These are phyloP conservation scores for Nakazawaea ambrosiae DNA, from an alignment of 805 yeast species.

Conservation along the genomic window DNA sequence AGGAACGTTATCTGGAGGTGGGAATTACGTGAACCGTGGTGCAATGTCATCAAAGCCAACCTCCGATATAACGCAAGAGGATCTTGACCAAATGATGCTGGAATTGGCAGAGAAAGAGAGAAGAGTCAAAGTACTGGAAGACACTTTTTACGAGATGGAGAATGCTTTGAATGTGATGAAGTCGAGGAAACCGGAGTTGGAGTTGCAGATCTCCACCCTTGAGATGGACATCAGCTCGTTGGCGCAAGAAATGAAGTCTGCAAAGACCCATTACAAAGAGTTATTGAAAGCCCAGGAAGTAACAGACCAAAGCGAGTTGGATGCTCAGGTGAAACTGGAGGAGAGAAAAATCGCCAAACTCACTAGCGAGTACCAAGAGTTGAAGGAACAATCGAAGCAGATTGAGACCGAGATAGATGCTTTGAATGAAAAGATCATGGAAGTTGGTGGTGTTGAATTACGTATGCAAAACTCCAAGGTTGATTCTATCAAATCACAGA, in stretches of 20 bases:
- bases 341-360: conserved; percentile 28
- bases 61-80: conserved; percentile 44
- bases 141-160: conserved; percentile 53
- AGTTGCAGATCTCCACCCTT: conserved; percentile 49
- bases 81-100: conserved; percentile 43
- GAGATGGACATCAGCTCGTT: conserved; percentile 60
- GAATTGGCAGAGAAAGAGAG: conserved; percentile 49
- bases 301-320: conserved; percentile 13
- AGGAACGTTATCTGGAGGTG: conserved; percentile 98
- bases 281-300: conserved; percentile 15
- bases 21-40: conserved; percentile 61
- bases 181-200: conserved; percentile 66
- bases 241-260: conserved; percentile 42
- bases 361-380: conserved; percentile 15
- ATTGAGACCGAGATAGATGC: conserved; percentile 48
- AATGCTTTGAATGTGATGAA: conserved; percentile 48
- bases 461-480: conserved; percentile 78
- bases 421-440: conserved; percentile 74
- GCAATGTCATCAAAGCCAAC: conserved; percentile 53
- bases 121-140: conserved; percentile 40
- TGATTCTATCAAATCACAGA: conserved; percentile 60
- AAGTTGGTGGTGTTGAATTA: conserved; percentile 84
- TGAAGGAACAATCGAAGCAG: conserved; percentile 49
- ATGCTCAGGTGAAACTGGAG: conserved; percentile 15
- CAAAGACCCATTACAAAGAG: conserved; percentile 35